Evolutionary conservation across 495 filamentous ascomycete genomes (phyloP), one percentile per base, ranked within the genome.

Genomic region (Hypomontagnella monticulosa): DNA sequence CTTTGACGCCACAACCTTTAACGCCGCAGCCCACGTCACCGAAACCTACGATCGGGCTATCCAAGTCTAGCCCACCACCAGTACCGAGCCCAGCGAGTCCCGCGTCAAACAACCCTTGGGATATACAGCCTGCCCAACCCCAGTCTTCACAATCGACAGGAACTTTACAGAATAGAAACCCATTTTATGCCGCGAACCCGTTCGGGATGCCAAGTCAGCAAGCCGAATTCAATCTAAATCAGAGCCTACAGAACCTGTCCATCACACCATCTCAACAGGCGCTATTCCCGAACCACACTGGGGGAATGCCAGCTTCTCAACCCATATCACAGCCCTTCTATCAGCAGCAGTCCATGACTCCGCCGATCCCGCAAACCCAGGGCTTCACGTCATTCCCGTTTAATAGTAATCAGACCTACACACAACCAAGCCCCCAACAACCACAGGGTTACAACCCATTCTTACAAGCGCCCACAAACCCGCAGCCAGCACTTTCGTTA

Each of bases 271-370:
- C 68, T 9, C 85, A 85, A 64, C 87, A 88, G 64, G 86, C 89
- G 12, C 80, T 96, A 30, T 95, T 94, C 71, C 92, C 92, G 0
- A 86, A 96, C 75, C 88, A 89, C 18, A 96, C 92, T 5, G 93
- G 93, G 7, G 92, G 92, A 32, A 83, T 90, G 66, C 83, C 86
- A 15, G 80, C 78, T 36, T 80, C 84, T 30, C 86, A 86, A 40
- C 79, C 80, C 19, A 73, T 78, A 73, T 75, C 57, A 18, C 83
- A 85, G 57, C 44, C 79, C 6, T 40, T 69, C 44, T 77, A 77
- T 63, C 84, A 79, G 67, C 84, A 79, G 67, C 87, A 85, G 58
- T 78, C 85, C 41, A 85, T 85, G 70, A 87, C 84, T 2, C 87
- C 86, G 14, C 86, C 85, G 10, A 78, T 87, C 15, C 81, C 68